Evolutionary conservation across 768 basidiomycete species (phyloP), one percentile per base, ranked within the genome.

Genomic region (Phlebiopsis flavidoalba): DNA sequence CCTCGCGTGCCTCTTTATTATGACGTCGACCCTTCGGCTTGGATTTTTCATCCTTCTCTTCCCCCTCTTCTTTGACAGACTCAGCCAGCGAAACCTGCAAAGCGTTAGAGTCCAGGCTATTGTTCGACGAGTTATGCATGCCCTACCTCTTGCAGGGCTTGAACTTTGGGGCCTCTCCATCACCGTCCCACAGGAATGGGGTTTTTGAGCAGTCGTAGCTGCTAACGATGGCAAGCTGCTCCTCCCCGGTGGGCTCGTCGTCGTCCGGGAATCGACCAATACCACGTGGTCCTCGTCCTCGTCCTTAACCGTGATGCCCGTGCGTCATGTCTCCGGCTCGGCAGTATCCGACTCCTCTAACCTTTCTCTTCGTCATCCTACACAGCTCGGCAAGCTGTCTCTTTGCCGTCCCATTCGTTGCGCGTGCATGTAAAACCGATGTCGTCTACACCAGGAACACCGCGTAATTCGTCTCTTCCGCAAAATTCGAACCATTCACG

Each of bases 401-500:
- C 68, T 73, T 69, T 67, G 74, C 61, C 66, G 72, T 65, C 64
- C 58, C 63, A 66, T 78, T 64, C 65, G 71, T 47, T 74, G 80
- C 57, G 67, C 80, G 69, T 21, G 75, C 72, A 77, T 82, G 74
- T 43, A 84, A n/a, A 69, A 14, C 86, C 86, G 47, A 90, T 77
- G 61, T 91, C 88, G 45, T 83, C 80, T 22, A 86, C 74, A n/a
- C 87, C 83, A 10, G 90, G 93, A 0, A 90, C 83, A n/a, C 26
- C 26, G 33, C 86, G 82, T 59, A 83, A 85, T 15, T 91, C 89
- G 12, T 88, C 86, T 63, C 83, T 86, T 26, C 71, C 72, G 64
- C 89, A 90, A 5, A 92, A 73, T 68, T 94, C 92, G 0, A 82
- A 83, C 93, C 93, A 95, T 72, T 95, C 93, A 57, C 90, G 86